Conservation (phyloP, 257 asterid genomes). For the Dorcoceras hygrometricum region DNA sequence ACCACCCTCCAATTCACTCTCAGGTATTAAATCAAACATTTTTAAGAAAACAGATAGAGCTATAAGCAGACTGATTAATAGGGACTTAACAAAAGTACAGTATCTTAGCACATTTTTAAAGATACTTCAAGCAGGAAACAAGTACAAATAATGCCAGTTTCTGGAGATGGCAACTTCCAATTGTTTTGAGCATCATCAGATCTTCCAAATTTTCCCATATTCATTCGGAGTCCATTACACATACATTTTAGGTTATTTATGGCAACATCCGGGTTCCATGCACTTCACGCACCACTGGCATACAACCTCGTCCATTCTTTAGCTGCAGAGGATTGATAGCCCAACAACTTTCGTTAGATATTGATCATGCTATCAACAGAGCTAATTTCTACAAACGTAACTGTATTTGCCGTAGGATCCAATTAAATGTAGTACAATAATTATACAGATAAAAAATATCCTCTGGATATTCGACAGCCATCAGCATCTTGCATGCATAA, state of each 20-base stretch:
- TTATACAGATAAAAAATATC: no score
- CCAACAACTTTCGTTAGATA: neutral
- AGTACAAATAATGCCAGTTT: constrained; percentile 27
- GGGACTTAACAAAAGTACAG: constrained; percentile 23
- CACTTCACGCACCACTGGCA: constrained; percentile 80
- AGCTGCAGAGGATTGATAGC: constrained; percentile 34
- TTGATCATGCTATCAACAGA: neutral
- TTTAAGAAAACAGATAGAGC: no score
- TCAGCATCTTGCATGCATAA: neutral
- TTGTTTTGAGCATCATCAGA: constrained; percentile 36
- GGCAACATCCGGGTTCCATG: constrained; percentile 14
- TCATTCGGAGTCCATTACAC: constrained; percentile 27
- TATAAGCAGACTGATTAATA: neutral
- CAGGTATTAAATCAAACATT: no score
- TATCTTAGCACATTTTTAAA: constrained; percentile 39
- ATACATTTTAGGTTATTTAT: constrained; percentile 38
- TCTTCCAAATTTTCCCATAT: constrained; percentile 30
- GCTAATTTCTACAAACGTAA: no score
- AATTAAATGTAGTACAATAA: no score
- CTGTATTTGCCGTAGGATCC: neutral
- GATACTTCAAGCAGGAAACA: constrained; percentile 28
- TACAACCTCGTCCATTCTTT: constrained; percentile 94
- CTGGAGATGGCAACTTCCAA: constrained; percentile 25
- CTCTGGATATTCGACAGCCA: neutral
- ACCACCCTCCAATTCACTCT: no score